Evolutionary conservation across 371 early-diverging fungal genomes (phyloP).

Genomic region (Phascolomyces articulosus): DNA sequence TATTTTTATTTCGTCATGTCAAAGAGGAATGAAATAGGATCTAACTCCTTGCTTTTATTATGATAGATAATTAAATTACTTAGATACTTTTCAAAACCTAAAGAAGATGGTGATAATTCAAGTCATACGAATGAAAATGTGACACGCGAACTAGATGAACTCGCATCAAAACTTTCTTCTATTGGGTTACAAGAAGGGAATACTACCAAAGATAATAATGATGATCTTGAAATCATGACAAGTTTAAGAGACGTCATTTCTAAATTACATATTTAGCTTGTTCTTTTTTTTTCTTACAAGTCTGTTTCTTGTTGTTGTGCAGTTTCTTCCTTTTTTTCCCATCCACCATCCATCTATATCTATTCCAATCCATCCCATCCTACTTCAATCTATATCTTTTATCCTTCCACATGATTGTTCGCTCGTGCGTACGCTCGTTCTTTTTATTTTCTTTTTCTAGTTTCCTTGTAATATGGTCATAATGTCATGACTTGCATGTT

Average conservation of each 20-base stretch:
- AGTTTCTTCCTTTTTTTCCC: background rate
- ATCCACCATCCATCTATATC: background rate
- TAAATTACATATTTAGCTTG: constrained; percentile 16
- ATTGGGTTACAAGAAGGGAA: constrained; percentile 15
- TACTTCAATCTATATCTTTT: no score
- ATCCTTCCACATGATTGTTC: no score
- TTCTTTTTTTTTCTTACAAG: background rate
- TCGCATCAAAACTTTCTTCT: constrained; percentile 26
- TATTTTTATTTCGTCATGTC: no score
- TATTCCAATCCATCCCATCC: no score
- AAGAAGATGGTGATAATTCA: constrained; percentile 4
- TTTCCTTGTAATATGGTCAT: constrained; percentile 6
- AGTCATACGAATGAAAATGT: background rate
- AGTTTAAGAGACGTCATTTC: constrained; percentile 23
- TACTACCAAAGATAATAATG: background rate
- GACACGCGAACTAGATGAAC: constrained; percentile 24
- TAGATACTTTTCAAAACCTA: constrained; percentile 29
- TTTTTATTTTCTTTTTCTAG: background rate
- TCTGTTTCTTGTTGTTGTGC: no score
- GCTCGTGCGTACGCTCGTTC: no score
- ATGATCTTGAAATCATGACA: constrained; percentile 24
- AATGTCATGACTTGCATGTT: constrained; percentile 10
- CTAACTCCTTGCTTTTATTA: no score
- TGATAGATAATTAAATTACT: constrained; percentile 42
- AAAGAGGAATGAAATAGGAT: no score